phyloP scores from a whole-genome alignment of 1,284 basidiomycete genomes.

The Boletus albobrunnescens region DNA sequence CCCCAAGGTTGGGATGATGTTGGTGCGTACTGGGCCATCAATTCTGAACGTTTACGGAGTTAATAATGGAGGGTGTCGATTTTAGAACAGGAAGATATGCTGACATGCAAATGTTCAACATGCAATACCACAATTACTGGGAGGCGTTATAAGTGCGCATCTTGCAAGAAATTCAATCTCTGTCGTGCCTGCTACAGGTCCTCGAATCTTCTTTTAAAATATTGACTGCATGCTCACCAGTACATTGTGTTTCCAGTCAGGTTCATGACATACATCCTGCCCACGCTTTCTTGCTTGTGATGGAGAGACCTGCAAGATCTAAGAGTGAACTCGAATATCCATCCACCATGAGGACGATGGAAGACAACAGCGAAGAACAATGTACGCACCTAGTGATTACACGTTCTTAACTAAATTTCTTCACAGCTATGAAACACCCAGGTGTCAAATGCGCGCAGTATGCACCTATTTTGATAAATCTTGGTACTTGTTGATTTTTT shows the following conservation, averaged over 20 bases:
- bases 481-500: background rate
- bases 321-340: constrained; percentile 41
- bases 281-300: constrained; percentile 78
- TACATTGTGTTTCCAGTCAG: constrained; percentile 39
- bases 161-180: constrained; percentile 74
- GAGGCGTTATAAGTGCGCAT: constrained; percentile 80
- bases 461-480: constrained; percentile 31
- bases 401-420: constrained; percentile 13
- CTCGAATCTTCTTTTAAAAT: constrained; percentile 1
- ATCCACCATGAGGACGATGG: constrained; percentile 21
- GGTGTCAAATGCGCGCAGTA: constrained; percentile 77
- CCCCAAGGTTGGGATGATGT: constrained; percentile 80
- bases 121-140: constrained; percentile 60
- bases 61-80: constrained; percentile 1
- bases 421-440: constrained; percentile 64
- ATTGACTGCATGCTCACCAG: constrained; percentile 6
- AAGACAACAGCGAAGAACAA: constrained; percentile 52
- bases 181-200: constrained; percentile 81
- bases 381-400: constrained; percentile 42
- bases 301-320: constrained; percentile 51
- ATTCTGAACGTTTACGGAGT: background rate
- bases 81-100: constrained; percentile 67
- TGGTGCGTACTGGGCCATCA: constrained; percentile 48
- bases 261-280: constrained; percentile 87
- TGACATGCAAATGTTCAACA: constrained; percentile 68